Conservation (phyloP, 495 filamentous ascomycete genomes). For the Neurospora sp. region DNA sequence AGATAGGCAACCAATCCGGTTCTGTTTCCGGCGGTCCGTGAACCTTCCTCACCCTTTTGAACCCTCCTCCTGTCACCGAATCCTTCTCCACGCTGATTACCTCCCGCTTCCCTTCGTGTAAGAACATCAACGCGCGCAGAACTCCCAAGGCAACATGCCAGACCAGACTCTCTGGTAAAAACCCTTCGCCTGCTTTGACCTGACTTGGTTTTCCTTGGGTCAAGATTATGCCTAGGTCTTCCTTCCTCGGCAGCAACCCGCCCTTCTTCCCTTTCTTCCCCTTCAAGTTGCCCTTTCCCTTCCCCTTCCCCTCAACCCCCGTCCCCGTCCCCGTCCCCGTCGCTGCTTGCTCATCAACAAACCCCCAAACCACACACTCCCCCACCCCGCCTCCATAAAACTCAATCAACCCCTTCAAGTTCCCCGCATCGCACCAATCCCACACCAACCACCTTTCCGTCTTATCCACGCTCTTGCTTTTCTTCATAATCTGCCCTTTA, state of each 20-base stretch:
- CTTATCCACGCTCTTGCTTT: not conserved
- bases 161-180: slow-evolving; percentile 31
- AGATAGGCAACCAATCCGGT: slow-evolving; percentile 33
- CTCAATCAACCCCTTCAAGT: slow-evolving; percentile 21
- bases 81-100: slow-evolving; percentile 1
- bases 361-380: not conserved
- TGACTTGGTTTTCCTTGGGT: not conserved
- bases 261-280: not conserved
- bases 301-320: too few species aligned
- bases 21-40: slow-evolving; percentile 5
- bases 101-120: slow-evolving; percentile 30
- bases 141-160: slow-evolving; percentile 36
- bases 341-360: not conserved
- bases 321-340: too few species aligned
- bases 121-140: slow-evolving; percentile 29
- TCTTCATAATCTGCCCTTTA: not conserved
- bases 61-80: not conserved
- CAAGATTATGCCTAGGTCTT: not conserved
- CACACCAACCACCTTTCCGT: slow-evolving; percentile 17
- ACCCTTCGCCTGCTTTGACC: not conserved
- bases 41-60: slow-evolving; percentile 1
- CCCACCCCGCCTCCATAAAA: not conserved
- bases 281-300: too few species aligned
- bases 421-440: slow-evolving; percentile 33
- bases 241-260: not conserved